Base-by-base conservation (phyloP, 345 rosid species). In the Pseudoturritis turrita region DNA sequence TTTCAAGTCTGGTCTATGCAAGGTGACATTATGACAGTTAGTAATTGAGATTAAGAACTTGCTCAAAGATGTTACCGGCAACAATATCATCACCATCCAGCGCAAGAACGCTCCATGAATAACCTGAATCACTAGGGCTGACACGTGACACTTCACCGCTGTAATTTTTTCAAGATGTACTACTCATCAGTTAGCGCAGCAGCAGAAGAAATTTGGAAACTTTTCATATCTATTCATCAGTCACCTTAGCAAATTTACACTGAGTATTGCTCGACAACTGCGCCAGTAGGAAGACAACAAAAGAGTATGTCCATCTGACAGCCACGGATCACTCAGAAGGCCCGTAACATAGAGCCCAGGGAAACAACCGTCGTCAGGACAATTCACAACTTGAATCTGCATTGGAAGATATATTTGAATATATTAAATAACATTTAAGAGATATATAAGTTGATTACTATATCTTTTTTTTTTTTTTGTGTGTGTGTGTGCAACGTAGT, bases 221-320 rank as follows among this genome's bases (percentile, higher is more conserved):
- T 39, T 63, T 40, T 39, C 40, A 70, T 57, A 55, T 46, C 8
- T 13, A 37, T 56, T 49, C 22, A 56, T 57, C 53, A 70, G 17
- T 69, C 73, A 91, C 99, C 90, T 91, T 53, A 79, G 57, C 39
- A 87, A 74, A 77, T 95, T 75, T 33, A 95, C 88, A 18, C 86
- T 81, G 78, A 89, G 84, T 54, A 91, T 76, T 63, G 78, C 94
- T 86, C 86, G 84, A 75, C 68, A 39, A 83, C 98, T 89, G 47
- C 79, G 60, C 96, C 96, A 95, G 46, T 71, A 36, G 58, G 99
- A 87, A 81, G 92, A 77, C 64, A 95, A 66, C 71, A 91, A 74
- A 83, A 95, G 74, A 29, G 87, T 89, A 74, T 81, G 71, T 73
- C 96, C 90, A 85, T 95, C 96, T 68, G 98, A 88, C 69, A 95